These are phyloP conservation scores for Penicillium odoratum DNA, from an alignment of 495 filamentous ascomycete species.

Conservation along the genomic window DNA sequence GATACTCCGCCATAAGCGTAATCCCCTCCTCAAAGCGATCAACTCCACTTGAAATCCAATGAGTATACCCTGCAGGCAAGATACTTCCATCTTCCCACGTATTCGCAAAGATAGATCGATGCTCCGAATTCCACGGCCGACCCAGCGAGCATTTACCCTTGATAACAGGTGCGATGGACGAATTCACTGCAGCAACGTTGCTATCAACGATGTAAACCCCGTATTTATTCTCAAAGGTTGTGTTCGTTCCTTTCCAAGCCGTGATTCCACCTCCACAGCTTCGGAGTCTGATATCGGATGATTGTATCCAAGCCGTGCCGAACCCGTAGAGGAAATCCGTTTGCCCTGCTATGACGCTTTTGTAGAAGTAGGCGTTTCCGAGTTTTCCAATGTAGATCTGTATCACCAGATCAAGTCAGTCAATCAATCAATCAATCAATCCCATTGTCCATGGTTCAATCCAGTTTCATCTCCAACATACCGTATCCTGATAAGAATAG, in stretches of 20 bases:
- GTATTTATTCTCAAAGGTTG: conserved; percentile 61
- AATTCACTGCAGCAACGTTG: conserved; percentile 49
- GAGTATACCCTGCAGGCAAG: conserved; percentile 51
- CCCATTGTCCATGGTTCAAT: too few relatives aligned
- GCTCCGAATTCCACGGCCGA: conserved; percentile 58
- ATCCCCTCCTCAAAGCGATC: conserved; percentile 37
- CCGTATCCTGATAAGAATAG: conserved; percentile 61
- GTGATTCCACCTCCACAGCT: conserved; percentile 62
- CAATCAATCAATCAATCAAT: background rate
- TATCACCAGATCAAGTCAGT: background rate
- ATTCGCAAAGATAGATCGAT: conserved; percentile 53
- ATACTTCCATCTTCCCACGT: conserved; percentile 55
- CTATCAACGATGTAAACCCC: conserved; percentile 59
- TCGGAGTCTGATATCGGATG: conserved; percentile 46
- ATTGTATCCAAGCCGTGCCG: conserved; percentile 51
- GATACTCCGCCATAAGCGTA: conserved; percentile 60
- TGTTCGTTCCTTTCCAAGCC: conserved; percentile 68
- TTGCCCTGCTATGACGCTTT: conserved; percentile 56
- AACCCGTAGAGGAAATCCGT: conserved; percentile 61
- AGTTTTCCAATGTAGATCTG: conserved; percentile 62
- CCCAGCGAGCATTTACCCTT: conserved; percentile 55
- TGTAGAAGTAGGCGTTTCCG: conserved; percentile 59
- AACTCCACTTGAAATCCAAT: conserved; percentile 46
- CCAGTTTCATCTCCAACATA: conserved; percentile 15
- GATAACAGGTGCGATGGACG: conserved; percentile 46